Percentiles rank a stretch among this genome's conserved stretches.
Evolutionary conservation across 208 protist genomes (phyloP).

Genomic region (Jaenimonas drosophilae): DNA sequence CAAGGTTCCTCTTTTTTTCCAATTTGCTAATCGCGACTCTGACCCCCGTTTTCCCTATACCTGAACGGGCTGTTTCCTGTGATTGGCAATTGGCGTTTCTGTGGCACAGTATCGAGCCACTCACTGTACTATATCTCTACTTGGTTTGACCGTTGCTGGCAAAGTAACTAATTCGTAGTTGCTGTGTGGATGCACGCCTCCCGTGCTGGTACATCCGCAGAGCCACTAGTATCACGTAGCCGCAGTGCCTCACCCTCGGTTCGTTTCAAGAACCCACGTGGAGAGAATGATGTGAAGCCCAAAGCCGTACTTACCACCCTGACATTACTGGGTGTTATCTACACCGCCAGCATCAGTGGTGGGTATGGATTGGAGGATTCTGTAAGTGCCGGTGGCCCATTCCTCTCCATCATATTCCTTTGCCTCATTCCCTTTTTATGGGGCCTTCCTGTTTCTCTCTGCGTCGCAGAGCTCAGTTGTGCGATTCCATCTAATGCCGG

Average conservation of each 20-base stretch:
- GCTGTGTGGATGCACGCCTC: conserved; percentile 10
- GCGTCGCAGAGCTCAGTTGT: conserved; percentile 81
- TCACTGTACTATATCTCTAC: too few species aligned
- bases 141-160: too few species aligned
- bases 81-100: too few species aligned
- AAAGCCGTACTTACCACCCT: conserved; percentile 75
- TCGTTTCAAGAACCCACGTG: conserved; percentile 52
- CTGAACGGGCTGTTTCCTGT: too few species aligned
- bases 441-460: conserved; percentile 81
- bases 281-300: conserved; percentile 20
- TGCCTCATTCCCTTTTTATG: conserved; percentile 81
- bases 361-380: conserved; percentile 84
- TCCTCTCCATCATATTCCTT: conserved; percentile 79
- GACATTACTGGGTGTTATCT: conserved; percentile 86
- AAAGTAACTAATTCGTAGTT: too few species aligned
- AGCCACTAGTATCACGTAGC: conserved; percentile 7
- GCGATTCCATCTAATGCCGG: conserved; percentile 84
- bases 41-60: too few species aligned
- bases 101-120: too few species aligned
- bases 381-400: conserved; percentile 74
- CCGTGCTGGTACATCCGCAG: background rate
- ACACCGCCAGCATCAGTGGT: conserved; percentile 81
- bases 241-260: conserved; percentile 51
- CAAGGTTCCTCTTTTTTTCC: too few species aligned
- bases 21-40: too few species aligned